Conservation (phyloP, 164 flowering plant species). For the Vitis rupestris region DNA sequence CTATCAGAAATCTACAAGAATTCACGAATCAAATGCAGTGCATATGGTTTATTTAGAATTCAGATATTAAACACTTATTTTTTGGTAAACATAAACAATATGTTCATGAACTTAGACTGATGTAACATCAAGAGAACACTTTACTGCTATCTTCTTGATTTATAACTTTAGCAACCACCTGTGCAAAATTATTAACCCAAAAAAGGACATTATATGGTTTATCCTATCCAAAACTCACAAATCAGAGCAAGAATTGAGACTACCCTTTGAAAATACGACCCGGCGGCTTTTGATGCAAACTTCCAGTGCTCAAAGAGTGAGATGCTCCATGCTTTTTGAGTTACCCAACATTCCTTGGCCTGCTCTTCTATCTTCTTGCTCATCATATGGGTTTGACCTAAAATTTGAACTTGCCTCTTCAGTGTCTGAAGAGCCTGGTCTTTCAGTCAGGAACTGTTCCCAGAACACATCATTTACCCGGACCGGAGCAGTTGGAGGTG, state of each 20-base stretch:
- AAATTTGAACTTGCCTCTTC: conserved; percentile 80
- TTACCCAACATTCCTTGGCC: conserved; percentile 42
- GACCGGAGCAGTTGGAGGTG: conserved; percentile 37
- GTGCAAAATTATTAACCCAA: background rate
- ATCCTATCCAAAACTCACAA: background rate
- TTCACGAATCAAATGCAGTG: too few relatives aligned
- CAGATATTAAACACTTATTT: too few relatives aligned
- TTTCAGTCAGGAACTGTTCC: conserved; percentile 94
- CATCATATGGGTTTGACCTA: conserved; percentile 40
- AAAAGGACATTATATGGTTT: background rate
- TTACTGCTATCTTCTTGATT: background rate
- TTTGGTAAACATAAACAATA: too few relatives aligned
- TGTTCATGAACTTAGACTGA: too few relatives aligned
- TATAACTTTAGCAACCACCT: background rate
- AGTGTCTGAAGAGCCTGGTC: conserved; percentile 81
- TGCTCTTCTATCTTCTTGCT: conserved; percentile 52
- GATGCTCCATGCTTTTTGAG: conserved; percentile 50
- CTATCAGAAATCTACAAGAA: too few relatives aligned
- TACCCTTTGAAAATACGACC: background rate
- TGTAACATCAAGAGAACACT: too few relatives aligned
- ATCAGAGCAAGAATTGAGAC: background rate
- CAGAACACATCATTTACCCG: conserved; percentile 89
- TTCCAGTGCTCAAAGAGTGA: conserved; percentile 47
- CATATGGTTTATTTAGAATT: too few relatives aligned
- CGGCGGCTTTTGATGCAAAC: background rate